phyloP scores from a whole-genome alignment of 192 early-diverging fungal species.

The Podochytrium sp. region DNA sequence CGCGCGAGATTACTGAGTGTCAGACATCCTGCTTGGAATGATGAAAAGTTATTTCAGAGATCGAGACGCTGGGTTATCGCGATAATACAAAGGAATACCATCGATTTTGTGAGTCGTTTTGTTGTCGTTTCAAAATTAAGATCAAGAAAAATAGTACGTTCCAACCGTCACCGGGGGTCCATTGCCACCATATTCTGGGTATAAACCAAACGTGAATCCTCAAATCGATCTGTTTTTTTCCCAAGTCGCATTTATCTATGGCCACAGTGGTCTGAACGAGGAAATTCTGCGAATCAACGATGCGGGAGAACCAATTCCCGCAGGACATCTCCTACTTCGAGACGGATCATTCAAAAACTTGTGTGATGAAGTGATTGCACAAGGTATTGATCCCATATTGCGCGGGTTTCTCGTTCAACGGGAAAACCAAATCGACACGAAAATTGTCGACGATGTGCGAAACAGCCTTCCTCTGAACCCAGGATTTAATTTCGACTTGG shows the following conservation, averaged over 20 bases:
- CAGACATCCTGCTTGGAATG: constrained; percentile 38
- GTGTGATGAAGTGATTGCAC: constrained; percentile 10
- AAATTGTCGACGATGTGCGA: constrained; percentile 29
- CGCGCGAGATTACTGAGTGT: constrained; percentile 33
- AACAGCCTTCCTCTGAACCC: constrained; percentile 20
- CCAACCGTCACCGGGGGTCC: constrained; percentile 38
- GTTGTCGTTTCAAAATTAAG: background rate
- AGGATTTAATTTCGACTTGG: constrained; percentile 33
- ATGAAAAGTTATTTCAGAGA: constrained; percentile 44
- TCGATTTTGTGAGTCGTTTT: constrained; percentile 30
- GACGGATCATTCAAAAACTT: constrained; percentile 27
- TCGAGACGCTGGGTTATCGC: constrained; percentile 51
- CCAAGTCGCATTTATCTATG: constrained; percentile 45
- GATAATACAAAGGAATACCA: constrained; percentile 45
- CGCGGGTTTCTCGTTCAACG: constrained; percentile 37
- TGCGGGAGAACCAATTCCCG: constrained; percentile 30
- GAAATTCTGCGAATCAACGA: constrained; percentile 33
- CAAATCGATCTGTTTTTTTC: constrained; percentile 42
- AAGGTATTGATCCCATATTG: constrained; percentile 38
- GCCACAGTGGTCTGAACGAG: constrained; percentile 37
- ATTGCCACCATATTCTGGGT: constrained; percentile 38
- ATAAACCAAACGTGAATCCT: constrained; percentile 38
- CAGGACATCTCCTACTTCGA: constrained; percentile 17
- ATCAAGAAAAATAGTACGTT: constrained; percentile 30
- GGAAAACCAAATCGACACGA: constrained; percentile 34